Evolutionary conservation across 352 stramenopile genomes (phyloP).

Genomic region (Phytophthora ohioensis): DNA sequence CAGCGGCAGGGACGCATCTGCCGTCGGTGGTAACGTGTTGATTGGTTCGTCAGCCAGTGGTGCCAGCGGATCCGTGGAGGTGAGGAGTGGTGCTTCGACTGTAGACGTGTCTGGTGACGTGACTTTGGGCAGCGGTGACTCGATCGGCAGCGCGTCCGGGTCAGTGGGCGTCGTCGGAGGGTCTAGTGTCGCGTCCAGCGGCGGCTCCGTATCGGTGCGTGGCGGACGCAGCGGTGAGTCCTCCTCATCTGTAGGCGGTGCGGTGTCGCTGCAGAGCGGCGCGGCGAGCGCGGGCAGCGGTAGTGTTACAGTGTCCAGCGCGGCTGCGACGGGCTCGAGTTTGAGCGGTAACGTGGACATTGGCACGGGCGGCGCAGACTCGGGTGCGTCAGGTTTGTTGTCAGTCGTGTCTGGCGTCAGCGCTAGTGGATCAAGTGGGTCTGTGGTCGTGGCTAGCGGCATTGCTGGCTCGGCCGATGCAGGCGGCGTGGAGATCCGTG

Average conservation of each 20-base stretch:
- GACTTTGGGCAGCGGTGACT: background rate
- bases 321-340: too few species aligned
- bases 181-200: background rate
- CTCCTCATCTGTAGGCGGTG: background rate
- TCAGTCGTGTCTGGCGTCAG: too few species aligned
- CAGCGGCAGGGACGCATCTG: background rate
- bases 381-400: too few species aligned
- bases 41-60: background rate
- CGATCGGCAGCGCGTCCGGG: background rate
- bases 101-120: background rate
- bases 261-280: background rate
- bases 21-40: background rate
- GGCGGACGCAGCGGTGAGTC: background rate
- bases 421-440: too few species aligned
- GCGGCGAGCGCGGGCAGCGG: background rate
- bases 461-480: background rate
- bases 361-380: too few species aligned
- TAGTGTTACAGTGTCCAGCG: background rate
- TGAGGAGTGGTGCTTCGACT: slow-evolving; percentile 4
- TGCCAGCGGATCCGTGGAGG: background rate
- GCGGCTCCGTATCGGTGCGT: background rate
- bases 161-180: background rate
- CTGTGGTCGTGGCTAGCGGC: too few species aligned
- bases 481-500: slow-evolving; percentile 11
- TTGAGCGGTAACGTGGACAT: too few species aligned